Percentiles rank a stretch among this genome's conserved stretches.
Conservation (phyloP, 1,284 basidiomycete genomes). For the Trichosporon coremiiforme region DNA sequence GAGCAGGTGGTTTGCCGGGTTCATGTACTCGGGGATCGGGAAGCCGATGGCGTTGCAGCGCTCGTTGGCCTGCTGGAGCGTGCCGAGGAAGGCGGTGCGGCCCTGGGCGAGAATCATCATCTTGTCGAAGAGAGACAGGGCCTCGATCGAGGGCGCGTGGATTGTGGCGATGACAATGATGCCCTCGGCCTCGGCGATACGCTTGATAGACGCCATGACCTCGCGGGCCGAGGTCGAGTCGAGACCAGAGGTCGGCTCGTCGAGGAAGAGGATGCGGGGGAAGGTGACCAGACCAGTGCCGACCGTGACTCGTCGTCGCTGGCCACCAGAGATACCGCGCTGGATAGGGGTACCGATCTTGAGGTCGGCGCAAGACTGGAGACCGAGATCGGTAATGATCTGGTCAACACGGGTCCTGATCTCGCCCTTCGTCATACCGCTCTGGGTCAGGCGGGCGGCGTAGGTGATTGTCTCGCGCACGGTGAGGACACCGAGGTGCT, state of each 20-base stretch:
- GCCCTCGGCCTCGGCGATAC: constrained; percentile 27
- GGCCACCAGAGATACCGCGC: constrained; percentile 56
- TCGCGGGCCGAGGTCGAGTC: constrained; percentile 34
- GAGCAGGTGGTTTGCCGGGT: constrained; percentile 44
- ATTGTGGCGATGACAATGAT: constrained; percentile 51
- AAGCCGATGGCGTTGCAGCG: constrained; percentile 34
- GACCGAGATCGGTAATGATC: constrained; percentile 32
- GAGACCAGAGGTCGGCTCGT: constrained; percentile 54
- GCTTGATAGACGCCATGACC: constrained; percentile 30
- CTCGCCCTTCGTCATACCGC: constrained; percentile 23
- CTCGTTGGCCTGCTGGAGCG: constrained; percentile 22
- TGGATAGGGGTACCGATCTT: constrained; percentile 56
- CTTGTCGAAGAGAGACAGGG: constrained; percentile 51
- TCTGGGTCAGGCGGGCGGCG: constrained; percentile 29
- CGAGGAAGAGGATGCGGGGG: constrained; percentile 55
- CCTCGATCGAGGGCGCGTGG: constrained; percentile 54
- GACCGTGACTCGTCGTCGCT: constrained; percentile 53
- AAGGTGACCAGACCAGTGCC: constrained; percentile 52
- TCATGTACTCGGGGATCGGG: constrained; percentile 35
- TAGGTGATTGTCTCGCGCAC: constrained; percentile 44
- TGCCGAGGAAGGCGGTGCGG: constrained; percentile 41
- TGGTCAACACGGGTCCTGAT: constrained; percentile 26
- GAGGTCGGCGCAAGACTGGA: constrained; percentile 24
- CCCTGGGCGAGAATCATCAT: constrained; percentile 50
- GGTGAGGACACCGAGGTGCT: constrained; percentile 54